Evolutionary conservation across 495 filamentous ascomycete genomes (phyloP).

Genomic region (Bacidia gigantensis): DNA sequence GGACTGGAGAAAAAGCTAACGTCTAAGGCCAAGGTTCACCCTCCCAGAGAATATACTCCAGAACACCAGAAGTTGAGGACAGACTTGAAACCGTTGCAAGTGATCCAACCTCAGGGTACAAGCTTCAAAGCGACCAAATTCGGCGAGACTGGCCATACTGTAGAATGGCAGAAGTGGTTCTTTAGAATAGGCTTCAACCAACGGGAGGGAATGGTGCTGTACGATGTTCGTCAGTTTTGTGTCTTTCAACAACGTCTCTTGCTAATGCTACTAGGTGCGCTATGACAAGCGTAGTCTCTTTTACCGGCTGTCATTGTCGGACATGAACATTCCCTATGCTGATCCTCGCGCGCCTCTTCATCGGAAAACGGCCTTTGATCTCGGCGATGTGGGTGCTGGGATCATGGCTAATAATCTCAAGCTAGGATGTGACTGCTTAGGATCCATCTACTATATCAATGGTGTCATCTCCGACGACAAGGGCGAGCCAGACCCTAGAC

Average conservation of each 20-base stretch:
- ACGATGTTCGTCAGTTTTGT: conserved; percentile 29
- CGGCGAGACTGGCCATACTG: conserved; percentile 30
- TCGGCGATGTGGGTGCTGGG: conserved; percentile 54
- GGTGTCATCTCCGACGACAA: conserved; percentile 41
- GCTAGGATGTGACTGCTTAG: conserved; percentile 55
- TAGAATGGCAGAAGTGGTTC: conserved; percentile 55
- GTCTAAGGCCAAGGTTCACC: conserved; percentile 37
- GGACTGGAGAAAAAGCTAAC: conserved; percentile 22
- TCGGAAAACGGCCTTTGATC: conserved; percentile 56
- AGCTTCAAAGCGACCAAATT: conserved; percentile 40
- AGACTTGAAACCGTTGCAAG: conserved; percentile 62
- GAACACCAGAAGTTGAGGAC: conserved; percentile 50
- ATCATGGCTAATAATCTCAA: conserved; percentile 53
- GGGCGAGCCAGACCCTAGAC: conserved; percentile 39
- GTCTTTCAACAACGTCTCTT: neutral
- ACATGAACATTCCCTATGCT: conserved; percentile 57
- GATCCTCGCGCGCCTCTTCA: conserved; percentile 55
- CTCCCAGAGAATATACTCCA: conserved; percentile 56
- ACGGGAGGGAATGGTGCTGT: conserved; percentile 47
- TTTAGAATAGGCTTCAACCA: conserved; percentile 53
- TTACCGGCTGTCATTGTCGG: conserved; percentile 56
- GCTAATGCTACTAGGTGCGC: conserved; percentile 27
- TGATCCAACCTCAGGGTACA: conserved; percentile 63
- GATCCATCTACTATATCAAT: conserved; percentile 51
- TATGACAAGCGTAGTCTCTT: conserved; percentile 57